Evolutionary conservation across 2,329 filamentous ascomycete species (phyloP), one percentile per base, ranked within the genome.

Genomic region (Neonectria punicea): DNA sequence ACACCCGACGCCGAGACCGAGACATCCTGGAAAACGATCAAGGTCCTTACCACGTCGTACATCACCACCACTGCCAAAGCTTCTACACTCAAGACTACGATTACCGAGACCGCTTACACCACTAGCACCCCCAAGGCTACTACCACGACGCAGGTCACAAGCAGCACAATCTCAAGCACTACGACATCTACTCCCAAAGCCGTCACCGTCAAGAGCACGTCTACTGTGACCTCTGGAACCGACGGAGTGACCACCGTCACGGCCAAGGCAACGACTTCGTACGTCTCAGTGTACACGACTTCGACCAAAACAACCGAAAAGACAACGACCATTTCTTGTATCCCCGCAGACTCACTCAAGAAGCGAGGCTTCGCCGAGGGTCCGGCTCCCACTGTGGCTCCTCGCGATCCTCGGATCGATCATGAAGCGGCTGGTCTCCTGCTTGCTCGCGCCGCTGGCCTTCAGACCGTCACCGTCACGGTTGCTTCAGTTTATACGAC

Each of bases 1-100:
- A 79, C 78, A 1, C 77, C 77, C 0, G 66, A 62, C 25, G 65
- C 71, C 1, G 69, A 75, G 39, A 74, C 72, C 11, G 58, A 67
- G 58, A 74, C 67, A 2, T 62, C 67, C 30, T 68, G 53, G 67
- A 58, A 32, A 39, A 73, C 70, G 5, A 49, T 71, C 1, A 30
- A 64, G 2, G 50, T 63, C 2, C 53, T 53, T 0, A 63, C 59
- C 5, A 73, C 70, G 1, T 62, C 61, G 5, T 22, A 71, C 2
- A 43, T 57, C 4, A 71, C 70, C 2, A 51, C 34, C 7, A 60
- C 57, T 6, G 63, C 53, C 25, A 73, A 63, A 18, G 55, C 32
- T 8, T 28, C 61, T 1, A 63, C 61, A 5, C 7, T 63, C 25
- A 58, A 58, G 1, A 70, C 72, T 0, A 70, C 64, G 11, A 66